These are phyloP conservation scores for Flammula alnicola DNA, from an alignment of 1,284 basidiomycete genomes.

Conservation along the genomic window DNA sequence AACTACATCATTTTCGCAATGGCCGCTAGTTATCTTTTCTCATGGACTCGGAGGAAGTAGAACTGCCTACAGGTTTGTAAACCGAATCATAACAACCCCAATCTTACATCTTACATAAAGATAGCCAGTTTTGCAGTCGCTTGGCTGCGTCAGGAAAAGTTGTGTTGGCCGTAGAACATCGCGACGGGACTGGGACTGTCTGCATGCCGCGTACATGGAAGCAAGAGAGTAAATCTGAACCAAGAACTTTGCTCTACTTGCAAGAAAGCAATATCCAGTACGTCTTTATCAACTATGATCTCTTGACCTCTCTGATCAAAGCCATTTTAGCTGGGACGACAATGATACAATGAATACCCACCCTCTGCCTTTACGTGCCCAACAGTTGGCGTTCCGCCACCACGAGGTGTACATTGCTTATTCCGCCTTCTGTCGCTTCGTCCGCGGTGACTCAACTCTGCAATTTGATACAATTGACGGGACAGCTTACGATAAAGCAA, in stretches of 20 bases:
- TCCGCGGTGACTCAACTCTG: slow-evolving; percentile 34
- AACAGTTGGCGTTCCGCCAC: slow-evolving; percentile 70
- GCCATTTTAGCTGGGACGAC: slow-evolving; percentile 34
- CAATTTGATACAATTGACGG: slow-evolving; percentile 41
- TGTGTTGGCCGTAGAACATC: slow-evolving; percentile 78
- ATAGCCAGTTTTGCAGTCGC: slow-evolving; percentile 68
- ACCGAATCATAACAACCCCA: background rate
- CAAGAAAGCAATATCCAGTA: slow-evolving; percentile 56
- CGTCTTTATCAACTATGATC: slow-evolving; percentile 26
- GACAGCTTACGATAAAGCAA: slow-evolving; percentile 41
- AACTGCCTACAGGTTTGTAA: slow-evolving; percentile 67
- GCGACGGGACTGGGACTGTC: slow-evolving; percentile 71
- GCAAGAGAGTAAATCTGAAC: slow-evolving; percentile 27
- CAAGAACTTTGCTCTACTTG: slow-evolving; percentile 47
- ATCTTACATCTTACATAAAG: slow-evolving; percentile 6
- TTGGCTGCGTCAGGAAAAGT: slow-evolving; percentile 78
- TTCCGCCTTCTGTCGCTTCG: slow-evolving; percentile 43
- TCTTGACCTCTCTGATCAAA: background rate
- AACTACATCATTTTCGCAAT: slow-evolving; percentile 34
- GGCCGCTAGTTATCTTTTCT: slow-evolving; percentile 81
- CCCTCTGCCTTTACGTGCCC: slow-evolving; percentile 53
- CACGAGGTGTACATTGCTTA: slow-evolving; percentile 70
- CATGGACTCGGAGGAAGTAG: slow-evolving; percentile 81
- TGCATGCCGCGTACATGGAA: slow-evolving; percentile 41
- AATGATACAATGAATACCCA: slow-evolving; percentile 28